Base-by-base conservation (phyloP, 805 yeast genomes). In the Metschnikowia dekortorum region DNA sequence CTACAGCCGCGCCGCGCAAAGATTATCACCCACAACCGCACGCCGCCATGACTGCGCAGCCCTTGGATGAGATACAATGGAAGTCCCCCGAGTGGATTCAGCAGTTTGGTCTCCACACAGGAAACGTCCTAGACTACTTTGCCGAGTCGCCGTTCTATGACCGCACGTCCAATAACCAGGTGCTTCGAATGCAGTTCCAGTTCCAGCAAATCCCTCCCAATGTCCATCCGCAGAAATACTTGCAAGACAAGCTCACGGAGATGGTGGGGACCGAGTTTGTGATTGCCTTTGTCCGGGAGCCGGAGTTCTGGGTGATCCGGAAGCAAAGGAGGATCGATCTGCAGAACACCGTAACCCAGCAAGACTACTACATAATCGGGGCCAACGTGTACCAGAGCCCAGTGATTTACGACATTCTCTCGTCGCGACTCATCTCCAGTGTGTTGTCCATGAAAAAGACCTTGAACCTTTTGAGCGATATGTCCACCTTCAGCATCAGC, bases 31-130 rank as follows among this genome's bases (percentile, higher is more conserved):
- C 14, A 22, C 32, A 42, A n/a, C 6, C 14, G 26, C 38, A 28
- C 16, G 13, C 16, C 11, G 18, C 34, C 35, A 57, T 57, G 60
- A 48, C 60, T 9, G 14, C 53, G 13, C 70, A 67, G 46, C 74
- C 75, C 31, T 73, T 91, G 29, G 97, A 91, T 63, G 97, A 92
- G 61, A 77, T 94, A 39, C 98, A 91, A 66, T 94, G 99, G 99
- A 82, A 91, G 57, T 85, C 94, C 3, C 98, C 99, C 0, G 99
- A 94, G 67, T 94, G 97, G 95, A 89, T 94, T 55, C 96, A 90
- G 64, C 80, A 84, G 47, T 84, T 83, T 64, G 97, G 96, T 0
- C 78, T 94, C 26, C 78, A 90, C 41, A 87, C 96, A 0, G 96
- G 84, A 47, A 94, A 91, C 63, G 97, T 94, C 1, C 76, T 94